Evolutionary conservation across 2,329 filamentous ascomycete genomes (phyloP).

Genomic region (Fusarium sp.): DNA sequence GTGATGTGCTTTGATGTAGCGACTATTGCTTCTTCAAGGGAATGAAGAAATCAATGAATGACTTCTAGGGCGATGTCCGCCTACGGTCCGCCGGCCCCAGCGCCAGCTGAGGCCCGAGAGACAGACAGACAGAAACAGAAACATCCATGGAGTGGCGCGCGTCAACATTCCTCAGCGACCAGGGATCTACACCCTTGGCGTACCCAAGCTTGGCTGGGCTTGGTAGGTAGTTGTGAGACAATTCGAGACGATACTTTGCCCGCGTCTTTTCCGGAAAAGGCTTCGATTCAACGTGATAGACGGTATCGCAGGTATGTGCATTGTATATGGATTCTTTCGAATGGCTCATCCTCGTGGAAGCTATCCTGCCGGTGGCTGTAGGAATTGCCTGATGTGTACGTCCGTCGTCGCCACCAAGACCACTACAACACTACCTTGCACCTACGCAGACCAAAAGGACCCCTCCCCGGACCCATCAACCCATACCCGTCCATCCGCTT

Average conservation of each 20-base stretch:
- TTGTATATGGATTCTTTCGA: slow-evolving; percentile 11
- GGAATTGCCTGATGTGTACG: slow-evolving; percentile 30
- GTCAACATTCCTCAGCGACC: slow-evolving; percentile 29
- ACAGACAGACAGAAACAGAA: slow-evolving; percentile 18
- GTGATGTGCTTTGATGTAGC: neutral
- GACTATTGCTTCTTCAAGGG: slow-evolving; percentile 16
- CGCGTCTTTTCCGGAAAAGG: slow-evolving; percentile 33
- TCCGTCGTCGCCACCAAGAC: slow-evolving; percentile 21
- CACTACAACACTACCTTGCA: neutral
- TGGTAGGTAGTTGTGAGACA: slow-evolving; percentile 21
- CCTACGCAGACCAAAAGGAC: slow-evolving; percentile 5
- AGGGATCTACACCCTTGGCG: slow-evolving; percentile 34
- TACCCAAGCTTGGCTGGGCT: slow-evolving; percentile 39
- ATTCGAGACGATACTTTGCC: slow-evolving; percentile 12
- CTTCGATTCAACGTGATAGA: slow-evolving; percentile 16
- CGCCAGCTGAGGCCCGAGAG: slow-evolving; percentile 1
- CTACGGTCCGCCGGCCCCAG: neutral
- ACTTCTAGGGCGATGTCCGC: neutral
- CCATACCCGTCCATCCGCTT: slow-evolving; percentile 16
- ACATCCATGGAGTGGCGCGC: slow-evolving; percentile 30
- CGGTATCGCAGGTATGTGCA: slow-evolving; percentile 29
- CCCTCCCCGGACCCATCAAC: slow-evolving; percentile 24
- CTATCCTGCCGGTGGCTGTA: slow-evolving; percentile 22
- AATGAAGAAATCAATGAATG: neutral
- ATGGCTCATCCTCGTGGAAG: slow-evolving; percentile 4